phyloP scores from a whole-genome alignment of 139 green algal species.

The Volvox reticuliferus region DNA sequence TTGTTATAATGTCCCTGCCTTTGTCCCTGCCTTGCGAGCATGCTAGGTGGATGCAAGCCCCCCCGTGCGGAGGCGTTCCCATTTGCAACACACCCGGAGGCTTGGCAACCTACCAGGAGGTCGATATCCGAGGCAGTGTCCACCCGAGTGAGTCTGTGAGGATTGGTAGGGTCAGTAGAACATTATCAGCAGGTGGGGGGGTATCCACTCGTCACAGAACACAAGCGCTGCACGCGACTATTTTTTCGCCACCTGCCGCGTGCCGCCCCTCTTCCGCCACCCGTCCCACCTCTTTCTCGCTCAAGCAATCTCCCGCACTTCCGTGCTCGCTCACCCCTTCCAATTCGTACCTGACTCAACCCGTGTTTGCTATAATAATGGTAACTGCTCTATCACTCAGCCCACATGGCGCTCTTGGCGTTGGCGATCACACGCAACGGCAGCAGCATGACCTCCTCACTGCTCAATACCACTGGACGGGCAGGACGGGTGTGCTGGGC shows the following conservation, averaged over 20 bases:
- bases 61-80: not conserved
- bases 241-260: no score
- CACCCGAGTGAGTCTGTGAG: no score
- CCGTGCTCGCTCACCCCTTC: no score
- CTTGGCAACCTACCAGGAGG: constrained; percentile 46
- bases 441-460: not conserved
- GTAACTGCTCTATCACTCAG: not conserved
- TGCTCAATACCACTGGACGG: not conserved
- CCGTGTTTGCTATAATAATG: no score
- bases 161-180: no score
- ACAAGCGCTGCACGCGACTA: no score
- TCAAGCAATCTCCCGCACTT: no score
- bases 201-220: no score
- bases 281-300: not conserved
- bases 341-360: no score
- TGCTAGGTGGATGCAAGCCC: not conserved
- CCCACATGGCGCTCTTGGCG: constrained; percentile 20
- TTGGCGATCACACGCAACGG: not conserved
- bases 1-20: no score
- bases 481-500: not conserved
- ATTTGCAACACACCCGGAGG: constrained; percentile 54
- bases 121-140: no score
- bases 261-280: not conserved
- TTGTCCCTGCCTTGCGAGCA: not conserved
- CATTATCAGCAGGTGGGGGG: no score